Percentiles rank a stretch among this genome's conserved stretches.
These are phyloP conservation scores for Lasiodiplodia citricola DNA, from an alignment of 2,329 filamentous ascomycete species.

Conservation along the genomic window DNA sequence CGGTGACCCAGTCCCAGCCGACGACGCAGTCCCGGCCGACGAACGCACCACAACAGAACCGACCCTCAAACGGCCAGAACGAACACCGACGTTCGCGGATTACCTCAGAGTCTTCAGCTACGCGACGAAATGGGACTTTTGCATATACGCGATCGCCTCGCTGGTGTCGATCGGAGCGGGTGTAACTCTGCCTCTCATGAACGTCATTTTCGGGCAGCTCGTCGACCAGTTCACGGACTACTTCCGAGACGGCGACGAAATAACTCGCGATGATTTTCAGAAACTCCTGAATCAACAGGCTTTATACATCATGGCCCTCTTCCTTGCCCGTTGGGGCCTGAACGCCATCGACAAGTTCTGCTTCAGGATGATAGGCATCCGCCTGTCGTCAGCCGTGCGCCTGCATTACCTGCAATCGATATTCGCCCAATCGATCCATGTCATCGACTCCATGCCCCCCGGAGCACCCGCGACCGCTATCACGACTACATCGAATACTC, in stretches of 20 bases:
- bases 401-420: constrained; percentile 56
- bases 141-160: not conserved
- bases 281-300: constrained; percentile 17
- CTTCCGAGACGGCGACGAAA: not conserved
- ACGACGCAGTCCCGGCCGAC: not conserved
- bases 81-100: not conserved
- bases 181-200: constrained; percentile 5
- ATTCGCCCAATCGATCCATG: constrained; percentile 56
- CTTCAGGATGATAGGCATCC: constrained; percentile 57
- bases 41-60: not conserved
- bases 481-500: constrained; percentile 58
- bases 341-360: constrained; percentile 44
- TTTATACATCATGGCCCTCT: constrained; percentile 42
- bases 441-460: constrained; percentile 56
- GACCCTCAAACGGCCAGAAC: not conserved
- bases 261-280: not conserved
- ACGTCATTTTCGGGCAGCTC: constrained; percentile 12
- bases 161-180: not conserved
- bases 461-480: constrained; percentile 59
- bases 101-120: constrained; percentile 11
- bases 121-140: constrained; percentile 11
- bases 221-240: constrained; percentile 1
- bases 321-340: constrained; percentile 43
- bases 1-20: not conserved
- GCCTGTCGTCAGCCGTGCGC: constrained; percentile 57